These are phyloP conservation scores for Quercus ilex DNA, from an alignment of 306 rosid genomes.

Conservation along the genomic window DNA sequence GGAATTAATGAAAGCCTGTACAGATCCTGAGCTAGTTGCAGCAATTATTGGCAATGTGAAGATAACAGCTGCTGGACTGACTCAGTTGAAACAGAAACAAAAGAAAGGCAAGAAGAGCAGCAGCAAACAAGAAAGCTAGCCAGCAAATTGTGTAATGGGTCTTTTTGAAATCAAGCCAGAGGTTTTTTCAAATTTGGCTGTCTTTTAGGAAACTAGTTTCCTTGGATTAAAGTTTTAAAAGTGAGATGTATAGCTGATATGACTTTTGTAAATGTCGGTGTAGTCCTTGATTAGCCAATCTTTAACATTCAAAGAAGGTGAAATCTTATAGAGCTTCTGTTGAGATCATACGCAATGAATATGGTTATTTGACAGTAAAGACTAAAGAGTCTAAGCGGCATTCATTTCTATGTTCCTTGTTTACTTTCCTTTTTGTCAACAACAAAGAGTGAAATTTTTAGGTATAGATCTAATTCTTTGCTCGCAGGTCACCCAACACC, in stretches of 20 bases:
- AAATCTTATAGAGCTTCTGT: not conserved
- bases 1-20: constrained; percentile 96
- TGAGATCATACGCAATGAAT: not conserved
- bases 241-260: not conserved
- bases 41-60: constrained; percentile 83
- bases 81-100: constrained; percentile 90
- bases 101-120: constrained; percentile 81
- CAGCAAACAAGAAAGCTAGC: constrained; percentile 28
- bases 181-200: not conserved
- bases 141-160: not conserved
- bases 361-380: not conserved
- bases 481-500: not conserved
- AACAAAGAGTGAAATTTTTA: not conserved
- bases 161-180: not conserved
- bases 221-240: not conserved
- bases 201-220: not conserved
- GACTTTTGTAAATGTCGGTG: not conserved
- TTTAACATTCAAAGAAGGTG: not conserved
- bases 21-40: constrained; percentile 86
- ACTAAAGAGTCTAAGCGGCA: not conserved
- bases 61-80: constrained; percentile 83
- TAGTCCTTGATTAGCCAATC: not conserved
- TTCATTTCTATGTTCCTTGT: not conserved
- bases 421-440: not conserved
- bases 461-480: not conserved